A percentile compares a stretch with the other conserved stretches of the same genome.
Evolutionary conservation across 1,284 basidiomycete species (phyloP).

Genomic region (Apiotrichum gracile): DNA sequence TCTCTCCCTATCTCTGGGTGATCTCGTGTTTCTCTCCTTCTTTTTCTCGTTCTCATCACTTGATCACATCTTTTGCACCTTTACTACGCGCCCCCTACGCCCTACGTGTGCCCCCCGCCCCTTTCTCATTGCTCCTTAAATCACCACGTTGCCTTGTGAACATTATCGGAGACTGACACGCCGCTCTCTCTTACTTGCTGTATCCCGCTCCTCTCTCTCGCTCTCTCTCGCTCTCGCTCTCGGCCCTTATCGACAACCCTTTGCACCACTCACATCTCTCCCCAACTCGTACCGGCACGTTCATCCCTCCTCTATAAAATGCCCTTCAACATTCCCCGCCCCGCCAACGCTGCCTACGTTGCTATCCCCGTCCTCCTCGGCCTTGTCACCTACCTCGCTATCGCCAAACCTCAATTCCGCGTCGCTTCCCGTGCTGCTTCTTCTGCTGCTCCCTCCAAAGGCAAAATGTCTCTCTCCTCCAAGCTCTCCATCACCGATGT

Average conservation of each 20-base stretch:
- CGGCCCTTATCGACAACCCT: not conserved
- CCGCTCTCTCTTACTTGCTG: not conserved
- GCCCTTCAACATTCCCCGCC: not conserved
- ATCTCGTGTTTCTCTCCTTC: not conserved
- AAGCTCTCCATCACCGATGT: constrained; percentile 91
- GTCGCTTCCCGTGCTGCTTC: not conserved
- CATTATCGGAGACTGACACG: not conserved
- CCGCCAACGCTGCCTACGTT: constrained; percentile 2
- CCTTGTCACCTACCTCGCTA: constrained; percentile 2
- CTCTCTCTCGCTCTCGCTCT: not conserved
- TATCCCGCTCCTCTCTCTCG: not conserved
- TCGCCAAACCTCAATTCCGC: not conserved
- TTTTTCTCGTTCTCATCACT: not conserved
- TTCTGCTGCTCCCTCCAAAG: not conserved
- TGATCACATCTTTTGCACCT: not conserved
- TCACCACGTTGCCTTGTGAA: too few species aligned
- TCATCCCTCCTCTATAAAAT: not conserved
- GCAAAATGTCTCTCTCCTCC: constrained; percentile 87
- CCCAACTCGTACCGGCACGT: not conserved
- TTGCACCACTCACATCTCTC: not conserved
- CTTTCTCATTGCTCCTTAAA: not conserved
- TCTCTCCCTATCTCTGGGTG: not conserved
- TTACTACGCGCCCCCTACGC: not conserved
- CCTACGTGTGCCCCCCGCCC: too few species aligned
- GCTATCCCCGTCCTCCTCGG: constrained; percentile 5